Evolutionary conservation across 2,329 filamentous ascomycete species (phyloP), one percentile per base, ranked within the genome.

Genomic region (Leptographium wingfieldii): DNA sequence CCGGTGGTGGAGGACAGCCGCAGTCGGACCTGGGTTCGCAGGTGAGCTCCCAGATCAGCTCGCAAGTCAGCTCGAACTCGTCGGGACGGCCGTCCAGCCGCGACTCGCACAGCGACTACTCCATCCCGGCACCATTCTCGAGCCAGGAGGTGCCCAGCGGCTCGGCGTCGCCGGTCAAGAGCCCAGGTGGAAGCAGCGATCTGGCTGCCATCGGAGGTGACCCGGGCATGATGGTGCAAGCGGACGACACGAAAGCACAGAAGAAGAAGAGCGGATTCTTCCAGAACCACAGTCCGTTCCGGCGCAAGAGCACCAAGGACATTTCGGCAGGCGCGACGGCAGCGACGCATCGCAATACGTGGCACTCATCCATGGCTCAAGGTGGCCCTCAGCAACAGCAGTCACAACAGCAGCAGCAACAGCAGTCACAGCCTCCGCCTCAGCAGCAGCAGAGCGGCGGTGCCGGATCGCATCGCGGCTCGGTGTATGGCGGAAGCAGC

Each of bases 101-200:
- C 65, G 92, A 95, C 68, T 94, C 90, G 56, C 86, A 89, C 66
- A 97, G 92, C 72, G 92, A 96, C 65, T 89, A 90, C 69, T 95
- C 91, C 3, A 90, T 90, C 66, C 87, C 89, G 43, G 95, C 89
- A 5, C 96, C 91, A 1, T 85, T 92, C 73, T 94, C 90, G 48
- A 95, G 90, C 73, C 81, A 89, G 59, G 92, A 96, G 66, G 87
- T 86, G 46, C 78, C 82, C 5, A 92, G 86, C 67, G 86, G 38
- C 38, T 40, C 83, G 5, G 86, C 80, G 5, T 94, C 91, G 5
- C 90, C 90, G 0, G 76, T 80, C 0, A 96, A 95, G 74, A 56
- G 55, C 40, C 29, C 38, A 25, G 38, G 55, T 22, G 38, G 55
- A 5, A 3, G 16, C 53, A 27, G 22, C 12, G 29, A 53, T 5